A percentile compares a stretch with the other conserved stretches of the same genome.
These are phyloP conservation scores for Antitrichia curtipendula DNA, from an alignment of 225 moss, liverwort and hornwort species.

Conservation along the genomic window DNA sequence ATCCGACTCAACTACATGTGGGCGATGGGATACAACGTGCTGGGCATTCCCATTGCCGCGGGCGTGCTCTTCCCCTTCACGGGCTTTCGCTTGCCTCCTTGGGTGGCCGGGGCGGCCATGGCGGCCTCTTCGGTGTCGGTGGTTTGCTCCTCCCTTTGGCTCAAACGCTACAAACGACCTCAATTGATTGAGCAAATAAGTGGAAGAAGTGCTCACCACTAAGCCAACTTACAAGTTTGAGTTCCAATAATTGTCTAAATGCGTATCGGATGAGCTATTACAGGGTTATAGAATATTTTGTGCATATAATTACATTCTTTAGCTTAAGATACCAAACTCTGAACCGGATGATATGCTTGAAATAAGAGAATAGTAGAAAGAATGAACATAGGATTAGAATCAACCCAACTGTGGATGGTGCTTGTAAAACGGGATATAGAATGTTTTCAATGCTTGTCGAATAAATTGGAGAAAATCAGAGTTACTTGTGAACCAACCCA, in stretches of 20 bases:
- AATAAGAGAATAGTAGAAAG: too few species aligned
- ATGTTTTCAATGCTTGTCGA: too few species aligned
- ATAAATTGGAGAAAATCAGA: not conserved
- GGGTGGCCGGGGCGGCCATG: constrained; percentile 96
- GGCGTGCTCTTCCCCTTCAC: constrained; percentile 74
- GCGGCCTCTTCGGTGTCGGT: constrained; percentile 92
- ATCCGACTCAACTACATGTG: constrained; percentile 89
- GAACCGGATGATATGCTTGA: not conserved
- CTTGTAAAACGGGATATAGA: not conserved
- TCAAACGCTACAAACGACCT: constrained; percentile 82
- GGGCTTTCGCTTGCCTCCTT: constrained; percentile 74
- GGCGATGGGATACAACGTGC: constrained; percentile 84
- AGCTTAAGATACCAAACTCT: too few species aligned
- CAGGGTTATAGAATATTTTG: not conserved
- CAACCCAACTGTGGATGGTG: not conserved
- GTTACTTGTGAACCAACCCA: not conserved
- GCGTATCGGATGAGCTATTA: too few species aligned
- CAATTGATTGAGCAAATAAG: constrained; percentile 15
- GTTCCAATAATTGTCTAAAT: not conserved
- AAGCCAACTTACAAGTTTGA: not conserved
- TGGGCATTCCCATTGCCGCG: constrained; percentile 87
- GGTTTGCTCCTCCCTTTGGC: constrained; percentile 84
- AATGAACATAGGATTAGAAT: too few species aligned
- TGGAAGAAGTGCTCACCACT: not conserved
- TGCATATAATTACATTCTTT: not conserved